Evolutionary conservation across 176 grass and related monocot genomes (phyloP).

Genomic region (Triticum turgidum): DNA sequence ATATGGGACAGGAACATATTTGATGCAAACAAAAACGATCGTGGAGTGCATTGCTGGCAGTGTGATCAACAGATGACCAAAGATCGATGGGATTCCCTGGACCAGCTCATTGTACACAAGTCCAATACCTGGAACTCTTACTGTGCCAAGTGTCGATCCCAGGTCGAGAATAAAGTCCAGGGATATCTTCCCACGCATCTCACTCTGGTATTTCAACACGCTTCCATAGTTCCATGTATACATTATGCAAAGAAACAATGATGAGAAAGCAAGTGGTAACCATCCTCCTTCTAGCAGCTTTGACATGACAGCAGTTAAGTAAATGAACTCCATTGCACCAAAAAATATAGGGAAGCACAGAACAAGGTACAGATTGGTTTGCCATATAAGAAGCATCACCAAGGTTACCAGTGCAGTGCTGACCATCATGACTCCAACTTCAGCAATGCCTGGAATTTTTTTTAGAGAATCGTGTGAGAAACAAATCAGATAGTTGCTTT

Average conservation of each 20-base stretch:
- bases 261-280: slow-evolving; percentile 82
- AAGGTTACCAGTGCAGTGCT: slow-evolving; percentile 92
- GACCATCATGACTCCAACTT: slow-evolving; percentile 98
- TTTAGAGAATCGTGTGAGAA: background rate
- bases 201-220: slow-evolving; percentile 91
- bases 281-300: slow-evolving; percentile 93
- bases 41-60: slow-evolving; percentile 92
- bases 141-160: slow-evolving; percentile 79
- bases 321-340: slow-evolving; percentile 71
- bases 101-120: slow-evolving; percentile 97
- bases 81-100: slow-evolving; percentile 90
- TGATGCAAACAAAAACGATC: slow-evolving; percentile 94
- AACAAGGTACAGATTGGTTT: slow-evolving; percentile 77
- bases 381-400: slow-evolving; percentile 98
- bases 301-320: slow-evolving; percentile 80
- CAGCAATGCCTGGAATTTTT: slow-evolving; percentile 72
- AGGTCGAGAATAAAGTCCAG: slow-evolving; percentile 76
- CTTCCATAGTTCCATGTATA: slow-evolving; percentile 98
- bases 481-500: slow-evolving; percentile 14
- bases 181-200: slow-evolving; percentile 95
- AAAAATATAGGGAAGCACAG: slow-evolving; percentile 79
- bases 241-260: slow-evolving; percentile 86
- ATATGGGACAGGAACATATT: slow-evolving; percentile 75
- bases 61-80: slow-evolving; percentile 75
- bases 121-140: slow-evolving; percentile 89